Base-by-base conservation (phyloP, 202 grass and related monocot species). In the Hordeum pubiflorum region DNA sequence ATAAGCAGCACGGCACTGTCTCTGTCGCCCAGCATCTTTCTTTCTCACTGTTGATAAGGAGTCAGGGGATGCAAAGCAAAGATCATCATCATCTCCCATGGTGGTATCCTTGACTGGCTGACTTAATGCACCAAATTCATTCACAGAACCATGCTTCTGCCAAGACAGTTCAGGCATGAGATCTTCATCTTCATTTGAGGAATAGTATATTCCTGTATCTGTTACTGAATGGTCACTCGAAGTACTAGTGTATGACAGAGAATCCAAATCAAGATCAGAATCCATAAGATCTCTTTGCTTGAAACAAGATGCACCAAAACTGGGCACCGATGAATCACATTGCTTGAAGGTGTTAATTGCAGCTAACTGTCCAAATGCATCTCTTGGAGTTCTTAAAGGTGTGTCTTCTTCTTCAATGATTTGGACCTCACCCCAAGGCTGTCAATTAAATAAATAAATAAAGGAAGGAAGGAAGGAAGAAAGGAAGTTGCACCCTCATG, bases 391-490 rank as follows among this genome's bases (percentile, higher is more conserved):
- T 87, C 86, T 92, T 52, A 76, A 75, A 82, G 95, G 90, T 39
- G 77, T 79, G 81, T 95, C 96, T 93, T 98, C 96, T 93, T 98
- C 96, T 81, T 91, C 63, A 31, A 98, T 85, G 52, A 98, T 98
- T 89, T 88, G 79, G 59, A 98, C 78, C 89, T 98, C 96, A 76
- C 90, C 96, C 80, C 86, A 98, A 77, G 90, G 87, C 96, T 98
- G 70, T 86, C 74, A 29, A 86, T 74, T 80, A 26, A 52, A 86
- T 75, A 38, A 54, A 62, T 40, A 40, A 80, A 60, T 58, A 31
- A 46, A 83, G 1, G 5, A 50, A 46, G 12, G 3, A 15, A 80
- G 12, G 3, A 15, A 80, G 46, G 15, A 52, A 54, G 17, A 17
- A 54, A 80, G 87, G 17, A 77, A 79, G 33, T 61, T 82, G 69